Evolutionary conservation across 345 rosid species (phyloP).

Genomic region (Erodium maritimum): DNA sequence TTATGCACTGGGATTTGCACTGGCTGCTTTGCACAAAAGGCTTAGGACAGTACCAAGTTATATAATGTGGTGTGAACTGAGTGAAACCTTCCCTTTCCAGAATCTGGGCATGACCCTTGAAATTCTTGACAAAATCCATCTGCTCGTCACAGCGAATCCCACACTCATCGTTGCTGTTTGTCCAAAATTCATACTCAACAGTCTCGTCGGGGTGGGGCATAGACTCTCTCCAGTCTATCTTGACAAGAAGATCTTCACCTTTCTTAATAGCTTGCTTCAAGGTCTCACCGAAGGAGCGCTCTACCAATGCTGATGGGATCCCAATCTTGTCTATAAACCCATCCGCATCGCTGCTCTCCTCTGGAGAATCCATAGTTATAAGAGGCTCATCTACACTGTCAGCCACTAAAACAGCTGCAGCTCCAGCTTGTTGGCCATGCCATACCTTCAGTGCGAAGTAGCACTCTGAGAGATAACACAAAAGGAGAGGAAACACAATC

Average conservation of each 20-base stretch:
- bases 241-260: slow-evolving; percentile 49
- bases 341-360: slow-evolving; percentile 40
- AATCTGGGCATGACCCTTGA: slow-evolving; percentile 89
- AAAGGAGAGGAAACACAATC: background rate
- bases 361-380: slow-evolving; percentile 87
- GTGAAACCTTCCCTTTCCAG: slow-evolving; percentile 78
- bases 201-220: slow-evolving; percentile 88
- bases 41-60: slow-evolving; percentile 86
- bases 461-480: slow-evolving; percentile 35
- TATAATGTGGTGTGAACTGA: slow-evolving; percentile 82
- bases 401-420: slow-evolving; percentile 75
- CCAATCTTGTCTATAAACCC: slow-evolving; percentile 60
- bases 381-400: slow-evolving; percentile 64
- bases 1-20: slow-evolving; percentile 95
- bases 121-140: slow-evolving; percentile 78
- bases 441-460: slow-evolving; percentile 84
- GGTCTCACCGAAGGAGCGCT: slow-evolving; percentile 47
- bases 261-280: slow-evolving; percentile 61
- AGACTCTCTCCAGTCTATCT: slow-evolving; percentile 88
- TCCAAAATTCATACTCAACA: slow-evolving; percentile 94
- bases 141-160: slow-evolving; percentile 79
- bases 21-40: slow-evolving; percentile 50
- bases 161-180: slow-evolving; percentile 89
- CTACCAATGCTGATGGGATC: slow-evolving; percentile 83
- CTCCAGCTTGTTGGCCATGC: slow-evolving; percentile 85